Base-by-base conservation (phyloP, 306 rosid genomes). In the Cucumis cinereus region DNA sequence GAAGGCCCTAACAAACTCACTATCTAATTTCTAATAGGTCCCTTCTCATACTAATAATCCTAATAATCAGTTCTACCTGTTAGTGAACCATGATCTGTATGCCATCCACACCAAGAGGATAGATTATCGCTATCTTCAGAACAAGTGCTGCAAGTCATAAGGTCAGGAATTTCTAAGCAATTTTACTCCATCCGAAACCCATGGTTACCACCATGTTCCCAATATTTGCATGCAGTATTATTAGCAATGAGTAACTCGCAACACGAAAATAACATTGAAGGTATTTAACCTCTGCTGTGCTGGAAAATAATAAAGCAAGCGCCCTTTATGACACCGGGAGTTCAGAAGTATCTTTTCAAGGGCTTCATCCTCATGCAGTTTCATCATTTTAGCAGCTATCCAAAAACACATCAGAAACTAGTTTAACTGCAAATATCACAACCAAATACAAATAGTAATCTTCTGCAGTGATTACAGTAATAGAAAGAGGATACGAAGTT, bases 91-190 rank as follows among this genome's bases (percentile, higher is more conserved):
- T 93, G 97, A 84, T 93, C 98, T 55, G 96, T 90, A 79, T 93
- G 98, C 98, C 97, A 91, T 40, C 98, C 98, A 64, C 98, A 93
- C 98, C 98, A 93, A 78, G 97, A 91, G 43, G 98, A 93, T 77
- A 83, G 57, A 59, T 90, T 73, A 78, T 82, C 70, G 53, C 55
- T 70, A 85, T 83, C 96, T 76, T 75, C 67, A 61, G 77, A 22
- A 66, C 87, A 81, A 91, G 75, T 56, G 74, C 91, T 83, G 85
- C 83, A 85, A 63, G 82, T 74, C 83, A 79, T 76, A 58, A 40
- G 1, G 43, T 41, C 38, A 59, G 24, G 17, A 59, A 41, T 58
- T 58, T 43, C 41, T n/a, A 20, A 22, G 2, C 12, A 28, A 17
- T 30, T 33, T 41, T 40, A 10, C 35, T 40, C n/a, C 4, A 41